Evolutionary conservation across 306 rosid species (phyloP).

Genomic region (Hippophae tibetana): DNA sequence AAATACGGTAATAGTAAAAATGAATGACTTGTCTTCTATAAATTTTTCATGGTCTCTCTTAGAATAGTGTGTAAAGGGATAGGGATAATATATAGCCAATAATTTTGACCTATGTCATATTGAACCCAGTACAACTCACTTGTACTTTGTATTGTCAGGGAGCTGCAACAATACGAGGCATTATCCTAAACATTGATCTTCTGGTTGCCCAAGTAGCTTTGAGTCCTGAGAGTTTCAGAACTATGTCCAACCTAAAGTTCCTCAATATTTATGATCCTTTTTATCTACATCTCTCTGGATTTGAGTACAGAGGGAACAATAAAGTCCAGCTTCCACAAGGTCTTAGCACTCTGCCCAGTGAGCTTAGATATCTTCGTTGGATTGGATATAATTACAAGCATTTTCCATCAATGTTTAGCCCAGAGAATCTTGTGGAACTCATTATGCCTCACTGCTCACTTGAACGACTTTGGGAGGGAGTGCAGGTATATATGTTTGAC

Average conservation of each 20-base stretch:
- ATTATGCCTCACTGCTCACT: neutral
- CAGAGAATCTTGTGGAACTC: constrained; percentile 15
- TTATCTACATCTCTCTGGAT: too few relatives aligned
- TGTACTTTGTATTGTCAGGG: constrained; percentile 5
- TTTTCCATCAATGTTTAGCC: constrained; percentile 1
- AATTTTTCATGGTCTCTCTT: too few relatives aligned
- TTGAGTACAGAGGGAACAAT: neutral
- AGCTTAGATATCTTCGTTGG: constrained; percentile 15
- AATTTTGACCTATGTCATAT: too few relatives aligned
- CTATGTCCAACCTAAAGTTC: constrained; percentile 14
- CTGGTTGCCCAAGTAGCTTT: neutral
- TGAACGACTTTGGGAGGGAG: neutral
- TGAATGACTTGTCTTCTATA: too few relatives aligned
- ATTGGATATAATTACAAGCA: constrained; percentile 5
- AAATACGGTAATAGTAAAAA: too few relatives aligned
- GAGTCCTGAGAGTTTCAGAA: constrained; percentile 16
- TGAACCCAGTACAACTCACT: too few relatives aligned
- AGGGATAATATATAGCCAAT: too few relatives aligned
- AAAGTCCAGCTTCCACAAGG: neutral
- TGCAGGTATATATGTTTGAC: constrained; percentile 2
- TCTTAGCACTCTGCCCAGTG: constrained; percentile 6
- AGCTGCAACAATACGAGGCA: constrained; percentile 3
- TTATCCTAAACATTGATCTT: neutral
- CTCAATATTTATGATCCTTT: neutral
- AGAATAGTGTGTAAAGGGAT: too few relatives aligned